A percentile compares a stretch with the other conserved stretches of the same genome.
These are phyloP conservation scores for Backusella westeae DNA, from an alignment of 192 early-diverging fungal species.

Conservation along the genomic window DNA sequence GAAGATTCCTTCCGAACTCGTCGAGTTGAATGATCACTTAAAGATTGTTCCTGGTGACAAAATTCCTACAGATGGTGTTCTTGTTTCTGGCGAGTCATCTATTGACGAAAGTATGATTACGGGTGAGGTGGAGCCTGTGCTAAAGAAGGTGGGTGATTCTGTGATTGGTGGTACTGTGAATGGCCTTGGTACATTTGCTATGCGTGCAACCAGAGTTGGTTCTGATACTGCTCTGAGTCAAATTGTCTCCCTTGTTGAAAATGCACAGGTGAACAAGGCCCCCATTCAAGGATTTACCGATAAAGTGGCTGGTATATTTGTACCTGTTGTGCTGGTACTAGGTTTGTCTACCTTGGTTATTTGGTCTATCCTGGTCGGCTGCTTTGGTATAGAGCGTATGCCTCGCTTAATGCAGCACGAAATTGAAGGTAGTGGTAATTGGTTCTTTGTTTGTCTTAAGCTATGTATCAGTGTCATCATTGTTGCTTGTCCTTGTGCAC, in stretches of 20 bases:
- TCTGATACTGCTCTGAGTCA: slow-evolving; percentile 86
- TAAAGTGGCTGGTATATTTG: slow-evolving; percentile 86
- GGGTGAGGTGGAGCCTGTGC: slow-evolving; percentile 83
- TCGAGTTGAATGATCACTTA: slow-evolving; percentile 82
- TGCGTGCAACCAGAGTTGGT: slow-evolving; percentile 84
- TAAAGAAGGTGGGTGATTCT: slow-evolving; percentile 57
- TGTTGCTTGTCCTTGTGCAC: slow-evolving; percentile 94
- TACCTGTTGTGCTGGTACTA: slow-evolving; percentile 76
- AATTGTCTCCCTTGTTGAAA: slow-evolving; percentile 90
- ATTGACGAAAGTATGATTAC: slow-evolving; percentile 96
- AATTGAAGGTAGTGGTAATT: slow-evolving; percentile 54
- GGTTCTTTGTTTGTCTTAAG: slow-evolving; percentile 77
- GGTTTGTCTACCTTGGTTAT: slow-evolving; percentile 70
- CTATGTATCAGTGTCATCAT: slow-evolving; percentile 93
- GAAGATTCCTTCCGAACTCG: slow-evolving; percentile 78
- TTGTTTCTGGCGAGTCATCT: slow-evolving; percentile 70
- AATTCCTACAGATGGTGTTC: slow-evolving; percentile 84
- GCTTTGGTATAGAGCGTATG: slow-evolving; percentile 27
- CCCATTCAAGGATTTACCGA: slow-evolving; percentile 95
- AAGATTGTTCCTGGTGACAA: slow-evolving; percentile 91
- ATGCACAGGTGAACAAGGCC: slow-evolving; percentile 90
- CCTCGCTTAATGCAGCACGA: slow-evolving; percentile 37
- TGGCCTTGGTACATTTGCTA: slow-evolving; percentile 77
- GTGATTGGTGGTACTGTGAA: slow-evolving; percentile 96
- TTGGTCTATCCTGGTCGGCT: slow-evolving; percentile 58